phyloP scores from a whole-genome alignment of 345 rosid genomes.

The Citropsis articulata region DNA sequence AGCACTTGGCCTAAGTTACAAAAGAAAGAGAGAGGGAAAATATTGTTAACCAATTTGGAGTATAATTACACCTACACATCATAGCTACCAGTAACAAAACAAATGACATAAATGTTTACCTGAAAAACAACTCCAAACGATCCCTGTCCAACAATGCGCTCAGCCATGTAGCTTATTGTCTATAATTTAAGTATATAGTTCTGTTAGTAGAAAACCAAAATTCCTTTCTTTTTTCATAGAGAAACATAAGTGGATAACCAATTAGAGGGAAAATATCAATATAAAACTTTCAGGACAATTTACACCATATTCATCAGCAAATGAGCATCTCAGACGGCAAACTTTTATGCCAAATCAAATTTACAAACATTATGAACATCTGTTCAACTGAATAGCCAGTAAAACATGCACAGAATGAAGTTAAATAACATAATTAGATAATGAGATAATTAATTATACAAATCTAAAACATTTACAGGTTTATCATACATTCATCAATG shows the following conservation, averaged over 20 bases:
- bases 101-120: constrained; percentile 37
- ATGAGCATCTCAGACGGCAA: not conserved
- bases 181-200: constrained; percentile 25
- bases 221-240: no score
- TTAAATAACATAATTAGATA: not conserved
- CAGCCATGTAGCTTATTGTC: constrained; percentile 99
- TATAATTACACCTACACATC: not conserved
- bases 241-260: not conserved
- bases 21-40: not conserved
- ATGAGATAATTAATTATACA: not conserved
- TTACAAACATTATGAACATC: no score
- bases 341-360: not conserved
- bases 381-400: not conserved
- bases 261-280: not conserved
- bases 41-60: not conserved
- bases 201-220: not conserved
- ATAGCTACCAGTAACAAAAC: not conserved
- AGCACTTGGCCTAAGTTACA: constrained; percentile 71
- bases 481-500: not conserved
- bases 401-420: not conserved
- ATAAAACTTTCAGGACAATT: not conserved
- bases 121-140: constrained; percentile 98
- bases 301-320: not conserved
- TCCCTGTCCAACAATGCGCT: constrained; percentile 96
- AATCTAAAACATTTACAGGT: not conserved